Evolutionary conservation across 225 moss, liverwort and hornwort species (phyloP), one percentile per base, ranked within the genome.

Genomic region (Antitrichia curtipendula): DNA sequence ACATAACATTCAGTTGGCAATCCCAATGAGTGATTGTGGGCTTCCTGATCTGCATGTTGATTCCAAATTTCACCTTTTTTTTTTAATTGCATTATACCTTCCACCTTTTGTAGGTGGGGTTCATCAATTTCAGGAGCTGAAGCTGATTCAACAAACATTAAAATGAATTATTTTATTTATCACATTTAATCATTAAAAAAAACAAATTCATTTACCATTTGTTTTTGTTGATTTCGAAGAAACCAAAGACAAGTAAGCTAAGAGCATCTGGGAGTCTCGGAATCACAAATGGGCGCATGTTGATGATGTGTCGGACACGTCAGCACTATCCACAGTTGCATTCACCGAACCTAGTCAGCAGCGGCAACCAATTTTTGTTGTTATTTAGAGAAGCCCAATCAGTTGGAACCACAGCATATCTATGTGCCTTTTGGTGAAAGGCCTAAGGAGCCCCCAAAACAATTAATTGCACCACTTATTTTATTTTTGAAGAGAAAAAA

Each of bases 341-440:
- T 88, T 47, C 88, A 82, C 27, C 72, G 88, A 85, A 90, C 71
- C 71, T 71, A 78, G 88, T 38, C 90, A 49, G n/a, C 13, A 15
- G 3, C 2, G 15, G 6, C 17, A 22, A 22, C 19, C 20, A 63
- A 63, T 82, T 22, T 40, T 66, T 72, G 28, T 65, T 57, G 58
- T 16, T 64, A 41, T 34, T 45, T 20, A 3, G 40, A 32, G 8
- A 34, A 40, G 43, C 31, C 54, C 83, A 83, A 83, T 70, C 29
- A 58, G 27, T 49, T 80, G 6, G 36, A 50, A 73, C 29, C 70
- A 61, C 70, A 53, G 16, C 43, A 36, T 29, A 16, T 10, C 14
- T 60, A 72, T 7, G 47, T 63, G 47, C 14, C 73, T 40, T 25
- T 34, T 60, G 24, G 25, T 62, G 45, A 78, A 53, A 34, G 50